phyloP scores from a whole-genome alignment of 2,329 filamentous ascomycete species.

The Simplicillium sp. region DNA sequence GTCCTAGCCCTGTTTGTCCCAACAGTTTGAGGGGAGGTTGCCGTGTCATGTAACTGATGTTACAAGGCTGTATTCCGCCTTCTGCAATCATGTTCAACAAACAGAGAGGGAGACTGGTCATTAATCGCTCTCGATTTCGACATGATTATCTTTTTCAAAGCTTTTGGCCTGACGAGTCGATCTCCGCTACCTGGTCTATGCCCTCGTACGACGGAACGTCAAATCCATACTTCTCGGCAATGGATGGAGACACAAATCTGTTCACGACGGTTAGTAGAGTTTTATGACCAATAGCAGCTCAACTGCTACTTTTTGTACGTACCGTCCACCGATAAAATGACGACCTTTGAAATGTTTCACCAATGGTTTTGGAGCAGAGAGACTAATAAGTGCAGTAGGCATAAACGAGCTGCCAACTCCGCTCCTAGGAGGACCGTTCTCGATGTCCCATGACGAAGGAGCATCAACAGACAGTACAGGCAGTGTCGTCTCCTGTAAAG shows the following conservation, averaged over 20 bases:
- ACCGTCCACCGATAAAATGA: conserved; percentile 86
- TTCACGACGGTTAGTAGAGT: conserved; percentile 6
- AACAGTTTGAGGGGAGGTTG: conserved; percentile 49
- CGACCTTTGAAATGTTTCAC: conserved; percentile 75
- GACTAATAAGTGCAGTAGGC: conserved; percentile 70
- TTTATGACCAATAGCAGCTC: not conserved
- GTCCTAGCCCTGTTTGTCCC: conserved; percentile 50
- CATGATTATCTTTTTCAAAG: conserved; percentile 25
- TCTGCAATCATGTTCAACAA: conserved; percentile 8
- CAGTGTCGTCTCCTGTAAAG: conserved; percentile 61
- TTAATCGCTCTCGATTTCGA: too few relatives aligned
- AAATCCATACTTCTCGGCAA: conserved; percentile 79
- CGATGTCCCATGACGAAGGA: conserved; percentile 91
- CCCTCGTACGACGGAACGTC: conserved; percentile 77
- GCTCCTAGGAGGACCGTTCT: conserved; percentile 67
- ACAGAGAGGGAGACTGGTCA: too few relatives aligned
- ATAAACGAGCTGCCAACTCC: conserved; percentile 74
- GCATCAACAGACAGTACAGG: conserved; percentile 86
- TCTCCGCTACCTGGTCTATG: conserved; percentile 81
- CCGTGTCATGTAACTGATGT: conserved; percentile 35
- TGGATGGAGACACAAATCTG: conserved; percentile 68
- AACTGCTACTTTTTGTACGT: conserved; percentile 18
- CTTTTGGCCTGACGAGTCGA: conserved; percentile 41
- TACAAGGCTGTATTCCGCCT: conserved; percentile 4
- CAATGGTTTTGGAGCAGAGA: conserved; percentile 89